Percentiles rank a stretch among this genome's conserved stretches.
Conservation (phyloP, 257 asterid species). For the Pogostemon cablin region DNA sequence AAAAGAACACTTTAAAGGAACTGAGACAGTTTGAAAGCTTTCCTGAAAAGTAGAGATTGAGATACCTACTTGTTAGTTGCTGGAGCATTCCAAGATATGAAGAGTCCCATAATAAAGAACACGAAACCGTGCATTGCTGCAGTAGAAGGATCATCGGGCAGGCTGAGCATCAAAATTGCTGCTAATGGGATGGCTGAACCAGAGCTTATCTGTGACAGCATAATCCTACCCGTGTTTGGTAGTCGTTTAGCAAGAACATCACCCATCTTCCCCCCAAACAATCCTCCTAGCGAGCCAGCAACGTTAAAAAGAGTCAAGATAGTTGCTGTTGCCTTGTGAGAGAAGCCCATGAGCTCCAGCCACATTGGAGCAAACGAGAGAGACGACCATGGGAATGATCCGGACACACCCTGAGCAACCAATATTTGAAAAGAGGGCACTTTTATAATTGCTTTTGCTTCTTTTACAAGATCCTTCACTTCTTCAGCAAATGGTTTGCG, state of each 20-base stretch:
- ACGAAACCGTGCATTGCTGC: constrained; percentile 61
- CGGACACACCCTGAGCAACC: constrained; percentile 79
- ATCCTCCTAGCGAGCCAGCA: constrained; percentile 68
- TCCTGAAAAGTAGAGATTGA: not conserved
- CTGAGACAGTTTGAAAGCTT: not conserved
- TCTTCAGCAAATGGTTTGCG: constrained; percentile 47
- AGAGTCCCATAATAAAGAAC: constrained; percentile 69
- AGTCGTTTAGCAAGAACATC: constrained; percentile 61
- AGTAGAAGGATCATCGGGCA: constrained; percentile 73
- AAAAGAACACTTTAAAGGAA: not conserved
- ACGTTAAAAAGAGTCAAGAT: constrained; percentile 62
- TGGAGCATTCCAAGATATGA: constrained; percentile 79
- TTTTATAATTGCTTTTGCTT: constrained; percentile 69
- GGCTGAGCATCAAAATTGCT: constrained; percentile 64
- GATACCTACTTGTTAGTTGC: constrained; percentile 82
- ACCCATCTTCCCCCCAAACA: constrained; percentile 88
- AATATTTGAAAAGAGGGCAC: constrained; percentile 69
- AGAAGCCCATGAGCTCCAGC: constrained; percentile 86
- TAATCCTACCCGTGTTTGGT: constrained; percentile 80
- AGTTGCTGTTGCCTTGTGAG: constrained; percentile 68
- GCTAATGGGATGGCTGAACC: constrained; percentile 82
- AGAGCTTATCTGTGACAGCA: constrained; percentile 80
- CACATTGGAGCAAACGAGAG: constrained; percentile 80
- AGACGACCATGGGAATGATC: constrained; percentile 79
- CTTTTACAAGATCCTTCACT: constrained; percentile 53